Evolutionary conservation across 805 yeast genomes (phyloP).

Genomic region (Metschnikowia bowlesiae): DNA sequence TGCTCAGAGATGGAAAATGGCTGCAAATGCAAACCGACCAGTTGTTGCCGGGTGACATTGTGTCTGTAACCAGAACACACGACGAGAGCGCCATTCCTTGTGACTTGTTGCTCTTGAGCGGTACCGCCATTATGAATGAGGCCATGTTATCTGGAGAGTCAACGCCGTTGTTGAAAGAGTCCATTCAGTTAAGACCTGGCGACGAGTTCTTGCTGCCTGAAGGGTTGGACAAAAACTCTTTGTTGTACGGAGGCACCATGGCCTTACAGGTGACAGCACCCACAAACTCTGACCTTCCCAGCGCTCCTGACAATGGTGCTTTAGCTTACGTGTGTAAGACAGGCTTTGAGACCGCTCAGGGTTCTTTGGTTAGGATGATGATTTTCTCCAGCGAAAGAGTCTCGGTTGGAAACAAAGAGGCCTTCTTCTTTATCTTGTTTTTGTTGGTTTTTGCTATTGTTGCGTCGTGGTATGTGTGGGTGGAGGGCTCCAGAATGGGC

Average conservation of each 20-base stretch:
- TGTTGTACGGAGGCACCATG: slow-evolving; percentile 93
- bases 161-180: slow-evolving; percentile 92
- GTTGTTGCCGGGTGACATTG: slow-evolving; percentile 86
- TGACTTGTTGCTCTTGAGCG: slow-evolving; percentile 80
- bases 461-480: slow-evolving; percentile 98
- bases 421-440: slow-evolving; percentile 86
- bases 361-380: slow-evolving; percentile 96
- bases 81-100: slow-evolving; percentile 95
- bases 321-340: slow-evolving; percentile 86
- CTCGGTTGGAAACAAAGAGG: slow-evolving; percentile 92
- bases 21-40: slow-evolving; percentile 60
- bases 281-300: slow-evolving; percentile 44
- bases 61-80: slow-evolving; percentile 79
- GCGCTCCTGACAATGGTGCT: slow-evolving; percentile 90
- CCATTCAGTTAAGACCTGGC: slow-evolving; percentile 76
- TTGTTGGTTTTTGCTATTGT: slow-evolving; percentile 86
- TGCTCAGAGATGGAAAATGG: slow-evolving; percentile 71
- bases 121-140: slow-evolving; percentile 94
- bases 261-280: slow-evolving; percentile 86
- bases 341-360: slow-evolving; percentile 98
- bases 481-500: slow-evolving; percentile 93
- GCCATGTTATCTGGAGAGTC: slow-evolving; percentile 99
- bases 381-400: slow-evolving; percentile 94
- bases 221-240: slow-evolving; percentile 82
- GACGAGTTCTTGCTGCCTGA: slow-evolving; percentile 66